Evolutionary conservation across 768 basidiomycete genomes (phyloP).

Genomic region (Tylopilus felleus): DNA sequence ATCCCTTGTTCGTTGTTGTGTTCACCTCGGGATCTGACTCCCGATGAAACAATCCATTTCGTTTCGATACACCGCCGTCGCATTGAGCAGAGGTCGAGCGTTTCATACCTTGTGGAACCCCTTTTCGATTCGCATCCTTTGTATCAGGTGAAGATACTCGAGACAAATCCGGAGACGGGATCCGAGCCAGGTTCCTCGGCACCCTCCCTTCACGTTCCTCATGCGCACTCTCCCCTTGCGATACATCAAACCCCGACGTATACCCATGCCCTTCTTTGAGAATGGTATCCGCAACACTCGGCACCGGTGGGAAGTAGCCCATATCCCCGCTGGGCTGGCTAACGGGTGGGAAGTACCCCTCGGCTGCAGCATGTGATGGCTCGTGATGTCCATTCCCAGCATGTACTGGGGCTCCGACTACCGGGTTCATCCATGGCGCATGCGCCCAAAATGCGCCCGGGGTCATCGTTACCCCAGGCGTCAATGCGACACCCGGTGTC

Average conservation of each 20-base stretch:
- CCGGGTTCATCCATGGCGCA: slow-evolving; percentile 55
- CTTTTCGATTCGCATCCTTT: slow-evolving; percentile 17
- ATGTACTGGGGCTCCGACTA: slow-evolving; percentile 58
- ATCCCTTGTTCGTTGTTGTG: slow-evolving; percentile 21
- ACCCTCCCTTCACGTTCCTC: slow-evolving; percentile 2
- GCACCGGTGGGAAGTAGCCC: slow-evolving; percentile 45
- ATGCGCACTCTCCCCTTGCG: not conserved
- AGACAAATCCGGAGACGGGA: slow-evolving; percentile 7
- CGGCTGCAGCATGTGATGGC: slow-evolving; percentile 10
- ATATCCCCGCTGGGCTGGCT: slow-evolving; percentile 19
- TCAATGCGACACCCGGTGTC: slow-evolving; percentile 30
- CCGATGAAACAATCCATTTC: slow-evolving; percentile 29
- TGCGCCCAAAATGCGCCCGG: slow-evolving; percentile 72
- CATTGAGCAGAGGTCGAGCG: slow-evolving; percentile 28
- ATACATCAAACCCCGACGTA: not conserved
- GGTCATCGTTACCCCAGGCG: slow-evolving; percentile 69
- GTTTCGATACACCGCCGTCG: slow-evolving; percentile 25
- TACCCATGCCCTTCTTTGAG: slow-evolving; percentile 25
- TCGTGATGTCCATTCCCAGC: slow-evolving; percentile 15
- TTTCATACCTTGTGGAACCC: slow-evolving; percentile 22
- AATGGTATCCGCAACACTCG: slow-evolving; percentile 36
- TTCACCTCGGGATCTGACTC: slow-evolving; percentile 30
- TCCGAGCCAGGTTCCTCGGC: slow-evolving; percentile 6
- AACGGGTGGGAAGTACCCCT: slow-evolving; percentile 45
- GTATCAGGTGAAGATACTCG: slow-evolving; percentile 8